Conservation (phyloP, 2,329 filamentous ascomycete species). For the Didymella segeticola region DNA sequence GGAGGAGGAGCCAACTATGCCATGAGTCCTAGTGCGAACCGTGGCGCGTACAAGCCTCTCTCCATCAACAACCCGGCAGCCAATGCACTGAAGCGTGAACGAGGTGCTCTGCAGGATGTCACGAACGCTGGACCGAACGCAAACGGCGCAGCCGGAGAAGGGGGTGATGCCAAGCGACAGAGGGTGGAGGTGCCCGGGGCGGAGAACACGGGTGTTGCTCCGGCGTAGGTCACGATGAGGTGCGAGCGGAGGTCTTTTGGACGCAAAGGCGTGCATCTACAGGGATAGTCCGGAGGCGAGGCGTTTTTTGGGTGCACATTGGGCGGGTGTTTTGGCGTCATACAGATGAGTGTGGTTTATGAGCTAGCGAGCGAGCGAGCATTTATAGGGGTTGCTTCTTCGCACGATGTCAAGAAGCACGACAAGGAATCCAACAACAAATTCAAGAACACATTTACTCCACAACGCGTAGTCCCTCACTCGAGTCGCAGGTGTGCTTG, state of each 20-base stretch:
- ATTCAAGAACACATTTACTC: no score
- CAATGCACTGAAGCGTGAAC: constrained; percentile 35
- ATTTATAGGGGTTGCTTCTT: constrained; percentile 11
- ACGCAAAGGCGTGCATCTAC: background rate
- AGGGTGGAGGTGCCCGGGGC: constrained; percentile 41
- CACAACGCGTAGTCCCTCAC: no score
- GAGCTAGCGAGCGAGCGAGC: constrained; percentile 8
- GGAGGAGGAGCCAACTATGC: constrained; percentile 39
- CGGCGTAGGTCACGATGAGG: constrained; percentile 1
- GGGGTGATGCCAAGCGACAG: constrained; percentile 51
- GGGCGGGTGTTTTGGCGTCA: constrained; percentile 4
- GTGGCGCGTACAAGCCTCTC: constrained; percentile 56
- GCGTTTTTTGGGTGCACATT: constrained; percentile 10
- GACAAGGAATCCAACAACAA: no score
- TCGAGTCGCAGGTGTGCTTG: no score
- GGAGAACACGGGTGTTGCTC: constrained; percentile 27
- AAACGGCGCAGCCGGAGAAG: constrained; percentile 32
- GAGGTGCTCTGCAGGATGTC: constrained; percentile 53
- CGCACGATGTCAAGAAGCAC: no score
- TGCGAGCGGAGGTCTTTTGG: background rate
- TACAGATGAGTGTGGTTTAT: background rate
- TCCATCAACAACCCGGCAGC: constrained; percentile 32
- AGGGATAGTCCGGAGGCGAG: background rate
- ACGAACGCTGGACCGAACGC: constrained; percentile 50
- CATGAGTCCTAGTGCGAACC: constrained; percentile 53